Conservation (phyloP, 352 stramenopile genomes). For the Phytopythium sindhum region DNA sequence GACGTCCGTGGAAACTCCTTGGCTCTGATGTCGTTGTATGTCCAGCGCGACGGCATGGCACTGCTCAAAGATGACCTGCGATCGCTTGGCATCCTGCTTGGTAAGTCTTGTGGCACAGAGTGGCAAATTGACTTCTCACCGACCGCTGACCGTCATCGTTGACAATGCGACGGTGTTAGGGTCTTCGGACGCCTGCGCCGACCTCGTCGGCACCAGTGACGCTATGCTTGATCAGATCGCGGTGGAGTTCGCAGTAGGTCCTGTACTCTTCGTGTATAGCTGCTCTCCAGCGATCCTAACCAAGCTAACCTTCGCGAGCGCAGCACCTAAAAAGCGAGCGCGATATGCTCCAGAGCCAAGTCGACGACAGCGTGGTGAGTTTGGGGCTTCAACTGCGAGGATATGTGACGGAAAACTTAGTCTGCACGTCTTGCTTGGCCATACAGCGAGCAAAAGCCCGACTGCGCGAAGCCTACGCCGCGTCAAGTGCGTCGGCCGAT, state of each 20-base stretch:
- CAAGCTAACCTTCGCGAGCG: background rate
- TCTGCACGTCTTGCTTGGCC: background rate
- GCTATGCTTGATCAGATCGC: background rate
- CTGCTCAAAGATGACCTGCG: slow-evolving; percentile 36
- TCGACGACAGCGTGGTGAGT: slow-evolving; percentile 49
- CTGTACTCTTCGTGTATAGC: background rate
- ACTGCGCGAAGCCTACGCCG: slow-evolving; percentile 50
- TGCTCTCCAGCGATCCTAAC: background rate
- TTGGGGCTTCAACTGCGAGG: background rate
- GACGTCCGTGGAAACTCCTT: slow-evolving; percentile 6
- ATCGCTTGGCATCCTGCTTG: slow-evolving; percentile 39
- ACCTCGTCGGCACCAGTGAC: background rate
- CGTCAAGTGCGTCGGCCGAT: slow-evolving; percentile 42
- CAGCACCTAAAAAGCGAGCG: slow-evolving; percentile 37
- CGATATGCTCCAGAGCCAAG: slow-evolving; percentile 31
- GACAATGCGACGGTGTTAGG: background rate
- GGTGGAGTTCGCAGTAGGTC: background rate
- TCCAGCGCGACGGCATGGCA: slow-evolving; percentile 10
- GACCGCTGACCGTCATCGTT: background rate
- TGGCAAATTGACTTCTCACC: no score
- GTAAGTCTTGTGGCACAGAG: slow-evolving; percentile 11
- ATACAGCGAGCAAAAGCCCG: slow-evolving; percentile 41
- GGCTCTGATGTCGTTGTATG: slow-evolving; percentile 31
- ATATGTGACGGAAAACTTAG: background rate
- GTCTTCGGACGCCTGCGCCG: background rate